These are phyloP conservation scores for Boeremia exigua DNA, from an alignment of 2,329 filamentous ascomycete genomes.

Conservation along the genomic window DNA sequence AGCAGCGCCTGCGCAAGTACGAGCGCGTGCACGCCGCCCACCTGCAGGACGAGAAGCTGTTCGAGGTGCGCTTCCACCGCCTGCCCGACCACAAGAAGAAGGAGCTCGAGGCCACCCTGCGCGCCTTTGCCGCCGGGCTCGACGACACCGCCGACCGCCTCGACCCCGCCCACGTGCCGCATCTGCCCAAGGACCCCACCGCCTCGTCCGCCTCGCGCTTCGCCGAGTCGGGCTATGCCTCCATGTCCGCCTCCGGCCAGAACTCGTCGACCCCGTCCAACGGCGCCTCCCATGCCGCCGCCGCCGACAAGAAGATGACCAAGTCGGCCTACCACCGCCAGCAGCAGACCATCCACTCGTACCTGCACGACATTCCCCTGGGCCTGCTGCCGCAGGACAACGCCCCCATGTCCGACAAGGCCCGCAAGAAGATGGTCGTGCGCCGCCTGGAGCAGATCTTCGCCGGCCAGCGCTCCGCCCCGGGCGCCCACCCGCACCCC, in stretches of 20 bases:
- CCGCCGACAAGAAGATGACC: conserved; percentile 36
- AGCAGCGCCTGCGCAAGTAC: conserved; percentile 73
- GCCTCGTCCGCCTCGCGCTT: conserved; percentile 62
- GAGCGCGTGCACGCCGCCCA: conserved; percentile 71
- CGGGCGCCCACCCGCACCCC: conserved; percentile 55
- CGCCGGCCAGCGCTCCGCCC: conserved; percentile 67
- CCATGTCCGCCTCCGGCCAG: conserved; percentile 59
- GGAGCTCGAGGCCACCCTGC: conserved; percentile 75
- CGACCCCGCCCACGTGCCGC: conserved; percentile 46
- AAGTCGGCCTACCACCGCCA: conserved; percentile 42
- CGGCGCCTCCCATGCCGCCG: conserved; percentile 29
- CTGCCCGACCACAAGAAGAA: conserved; percentile 74
- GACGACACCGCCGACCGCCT: conserved; percentile 49
- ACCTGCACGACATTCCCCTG: conserved; percentile 74
- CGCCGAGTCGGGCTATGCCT: conserved; percentile 67
- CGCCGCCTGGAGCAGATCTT: conserved; percentile 80
- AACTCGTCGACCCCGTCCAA: conserved; percentile 50
- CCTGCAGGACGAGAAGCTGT: conserved; percentile 76
- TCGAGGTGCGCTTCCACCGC: conserved; percentile 81
- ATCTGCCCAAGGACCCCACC: conserved; percentile 62
- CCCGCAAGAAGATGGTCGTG: conserved; percentile 79
- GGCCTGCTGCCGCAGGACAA: conserved; percentile 68
- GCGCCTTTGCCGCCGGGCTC: conserved; percentile 71
- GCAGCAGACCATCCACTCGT: conserved; percentile 67
- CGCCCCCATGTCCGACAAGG: conserved; percentile 69